Evolutionary conservation across 345 rosid genomes (phyloP), one percentile per base, ranked within the genome.

Genomic region (Dovyalis caffra): DNA sequence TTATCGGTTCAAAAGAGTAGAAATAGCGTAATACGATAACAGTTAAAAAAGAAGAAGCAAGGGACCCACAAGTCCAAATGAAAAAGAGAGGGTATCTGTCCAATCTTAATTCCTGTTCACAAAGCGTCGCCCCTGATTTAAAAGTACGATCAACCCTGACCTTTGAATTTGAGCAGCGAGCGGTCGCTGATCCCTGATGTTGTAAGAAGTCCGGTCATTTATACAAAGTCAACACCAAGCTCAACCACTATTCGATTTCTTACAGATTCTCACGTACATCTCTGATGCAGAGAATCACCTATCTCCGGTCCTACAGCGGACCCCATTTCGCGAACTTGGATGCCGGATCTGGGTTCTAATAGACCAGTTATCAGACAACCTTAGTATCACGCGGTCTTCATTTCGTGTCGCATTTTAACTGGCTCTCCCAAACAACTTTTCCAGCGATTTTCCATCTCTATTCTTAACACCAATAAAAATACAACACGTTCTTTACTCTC

Each of bases 291-390:
- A 16, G 26, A 68, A 75, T 68, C 73, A 74, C 3, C 7, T 10
- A 63, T 26, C 64, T 51, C 37, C 56, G 8, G 56, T 0, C 32
- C 2, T 3, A 28, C 3, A 21, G 31, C 18, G 74, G 74, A 18
- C 49, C 74, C 74, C 45, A 43, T 49, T 60, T 68, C 65, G 20
- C 61, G 62, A 68, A 75, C 78, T 68, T 68, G 73, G 73, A 68
- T 68, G 78, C 67, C 65, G 67, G 57, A 56, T 51, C 69, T 57
- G 21, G n/a, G 32, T 58, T 68, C 40, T 6, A 35, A 35, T 35
- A 29, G 40, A 25, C 47, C 14, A 38, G 29, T 69, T n/a, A 37
- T 51, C 75, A 29, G 57, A 77, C 31, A 58, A 40, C 10, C 28
- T 33, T 35, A 15, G 29, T 62, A 23, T 25, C 73, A 45, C 62